Base-by-base conservation (phyloP, 73 alveolate genomes). In the Paramecium octaurelia region DNA sequence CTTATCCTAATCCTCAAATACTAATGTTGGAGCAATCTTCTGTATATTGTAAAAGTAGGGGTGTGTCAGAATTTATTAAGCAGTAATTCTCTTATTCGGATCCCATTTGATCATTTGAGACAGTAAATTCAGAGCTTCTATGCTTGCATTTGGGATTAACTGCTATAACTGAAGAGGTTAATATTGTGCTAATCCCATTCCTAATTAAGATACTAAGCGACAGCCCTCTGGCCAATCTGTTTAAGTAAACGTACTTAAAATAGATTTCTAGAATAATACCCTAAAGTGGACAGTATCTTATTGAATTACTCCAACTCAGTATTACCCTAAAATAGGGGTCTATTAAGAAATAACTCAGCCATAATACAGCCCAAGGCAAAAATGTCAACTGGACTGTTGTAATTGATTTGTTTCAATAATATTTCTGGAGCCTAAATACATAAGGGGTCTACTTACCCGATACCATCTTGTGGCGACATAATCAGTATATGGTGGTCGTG, bases 301-400 rank as follows among this genome's bases (percentile, higher is more conserved):
- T 92, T 91, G 88, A 98, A 87, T 92, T 97, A 97, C 88, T 98
- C 99, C 88, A 96, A 88, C 93, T 99, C 99, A 69, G 97, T 94
- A 21, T 98, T 94, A 4, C 99, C 99, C 46, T 98, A 99, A 93
- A 98, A 98, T 48, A 98, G 95, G 10, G 99, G 99, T 85, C 98
- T 94, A 68, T 94, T 96, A 21, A 97, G 92, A 85, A 88, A 98
- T 83, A 98, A 95, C 86, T 98, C 99, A 18, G 99, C 99, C 98
- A 98, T 96, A 16, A 98, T 97, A 73, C 99, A 98, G 11, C 99
- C 99, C 75, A 97, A 58, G 0, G 99, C 99, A 95, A 97, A 98
- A 54, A 98, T 93, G 95, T 98, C 99, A 38, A 97, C 97, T n/a
- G 99, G 99, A 77, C 98, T 94, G 59, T 96, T 96, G 93, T 98